Percentiles rank a stretch among this genome's conserved stretches.
phyloP scores from a whole-genome alignment of 257 asterid species.

The Plantago major region DNA sequence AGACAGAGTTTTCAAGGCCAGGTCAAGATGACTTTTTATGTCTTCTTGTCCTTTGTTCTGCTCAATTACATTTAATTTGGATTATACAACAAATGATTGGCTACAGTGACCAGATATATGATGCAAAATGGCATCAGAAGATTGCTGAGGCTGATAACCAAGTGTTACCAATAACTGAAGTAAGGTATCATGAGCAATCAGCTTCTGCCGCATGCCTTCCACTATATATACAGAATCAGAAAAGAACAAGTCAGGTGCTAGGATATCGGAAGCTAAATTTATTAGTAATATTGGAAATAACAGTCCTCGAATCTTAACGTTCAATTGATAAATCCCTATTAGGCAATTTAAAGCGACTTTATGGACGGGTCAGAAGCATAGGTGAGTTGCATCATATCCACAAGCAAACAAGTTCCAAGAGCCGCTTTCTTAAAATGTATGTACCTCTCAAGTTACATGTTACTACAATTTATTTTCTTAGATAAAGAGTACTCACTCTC shows the following conservation, averaged over 20 bases:
- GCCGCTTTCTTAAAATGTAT: conserved; percentile 12
- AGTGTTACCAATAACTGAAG: conserved; percentile 65
- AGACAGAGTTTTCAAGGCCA: conserved; percentile 45
- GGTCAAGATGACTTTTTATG: conserved; percentile 52
- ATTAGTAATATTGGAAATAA: too few relatives aligned
- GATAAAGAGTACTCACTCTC: conserved; percentile 54
- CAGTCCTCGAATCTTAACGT: conserved; percentile 4
- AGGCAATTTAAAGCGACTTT: conserved; percentile 11
- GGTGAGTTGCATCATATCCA: conserved; percentile 4
- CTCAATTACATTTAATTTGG: conserved; percentile 22
- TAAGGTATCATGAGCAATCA: conserved; percentile 51
- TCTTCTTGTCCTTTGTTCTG: conserved; percentile 82
- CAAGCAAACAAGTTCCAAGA: conserved; percentile 12
- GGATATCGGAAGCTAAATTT: background rate
- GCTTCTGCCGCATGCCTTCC: conserved; percentile 65
- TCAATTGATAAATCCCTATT: background rate
- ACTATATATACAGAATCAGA: conserved; percentile 43
- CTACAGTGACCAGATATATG: conserved; percentile 13
- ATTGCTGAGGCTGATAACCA: conserved; percentile 14
- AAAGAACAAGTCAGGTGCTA: conserved; percentile 7
- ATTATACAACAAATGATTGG: conserved; percentile 25
- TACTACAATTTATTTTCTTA: conserved; percentile 2
- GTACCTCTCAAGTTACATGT: conserved; percentile 9
- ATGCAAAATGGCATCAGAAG: conserved; percentile 23
- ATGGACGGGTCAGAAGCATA: conserved; percentile 10